Percentiles rank a stretch among this genome's conserved stretches.
phyloP scores from a whole-genome alignment of 2,329 filamentous ascomycete species.

The Trichoderma lentiforme region DNA sequence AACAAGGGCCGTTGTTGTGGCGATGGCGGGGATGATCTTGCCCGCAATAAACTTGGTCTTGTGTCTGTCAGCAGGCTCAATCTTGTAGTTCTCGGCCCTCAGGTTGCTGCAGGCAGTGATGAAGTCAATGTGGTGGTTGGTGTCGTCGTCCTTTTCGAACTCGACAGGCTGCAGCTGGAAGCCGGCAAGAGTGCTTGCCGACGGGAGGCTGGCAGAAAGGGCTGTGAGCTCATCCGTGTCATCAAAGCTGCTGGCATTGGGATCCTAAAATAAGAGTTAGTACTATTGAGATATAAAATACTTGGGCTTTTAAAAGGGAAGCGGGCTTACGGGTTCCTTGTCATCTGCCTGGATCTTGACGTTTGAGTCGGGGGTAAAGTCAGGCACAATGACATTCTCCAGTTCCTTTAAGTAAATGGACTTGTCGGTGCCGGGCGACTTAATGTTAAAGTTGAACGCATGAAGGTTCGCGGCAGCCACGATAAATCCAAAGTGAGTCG shows the following conservation, averaged over 20 bases:
- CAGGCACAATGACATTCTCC: constrained; percentile 90
- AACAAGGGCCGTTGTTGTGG: constrained; percentile 92
- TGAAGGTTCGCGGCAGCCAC: constrained; percentile 87
- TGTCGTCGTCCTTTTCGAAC: constrained; percentile 98
- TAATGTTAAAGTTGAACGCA: constrained; percentile 97
- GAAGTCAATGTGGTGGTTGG: constrained; percentile 98
- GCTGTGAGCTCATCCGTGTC: constrained; percentile 74
- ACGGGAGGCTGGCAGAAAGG: constrained; percentile 69
- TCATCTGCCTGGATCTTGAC: constrained; percentile 98
- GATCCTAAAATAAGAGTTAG: constrained; percentile 54
- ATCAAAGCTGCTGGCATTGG: constrained; percentile 69
- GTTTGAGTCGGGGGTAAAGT: constrained; percentile 83
- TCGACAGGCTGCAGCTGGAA: constrained; percentile 91
- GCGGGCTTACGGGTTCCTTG: constrained; percentile 69
- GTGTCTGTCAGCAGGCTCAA: constrained; percentile 85
- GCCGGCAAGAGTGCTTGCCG: constrained; percentile 75
- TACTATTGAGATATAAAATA: background rate
- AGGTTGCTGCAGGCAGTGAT: constrained; percentile 97
- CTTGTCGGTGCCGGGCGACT: constrained; percentile 67
- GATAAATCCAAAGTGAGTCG: constrained; percentile 84
- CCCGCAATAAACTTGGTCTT: constrained; percentile 99
- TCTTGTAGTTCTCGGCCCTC: constrained; percentile 97
- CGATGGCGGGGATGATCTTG: constrained; percentile 98
- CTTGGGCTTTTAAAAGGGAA: background rate
- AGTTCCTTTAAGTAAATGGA: constrained; percentile 74